Conservation (phyloP, 192 early-diverging fungal genomes). For the Gaertneriomyces semiglobifer region DNA sequence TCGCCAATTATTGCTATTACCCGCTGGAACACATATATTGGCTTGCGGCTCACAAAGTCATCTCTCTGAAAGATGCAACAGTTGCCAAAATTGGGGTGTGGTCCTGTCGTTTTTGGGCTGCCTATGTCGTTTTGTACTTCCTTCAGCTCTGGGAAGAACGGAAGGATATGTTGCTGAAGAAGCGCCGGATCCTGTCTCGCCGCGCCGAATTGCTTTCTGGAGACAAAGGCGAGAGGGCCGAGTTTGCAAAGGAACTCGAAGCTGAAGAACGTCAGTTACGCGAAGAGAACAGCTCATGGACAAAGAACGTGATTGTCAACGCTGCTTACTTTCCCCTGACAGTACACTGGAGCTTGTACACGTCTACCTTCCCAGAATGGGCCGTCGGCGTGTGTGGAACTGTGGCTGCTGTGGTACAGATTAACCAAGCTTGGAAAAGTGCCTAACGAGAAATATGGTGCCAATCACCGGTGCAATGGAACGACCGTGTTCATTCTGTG, state of each 20-base stretch:
- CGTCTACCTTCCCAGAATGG: constrained; percentile 84
- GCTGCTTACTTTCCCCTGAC: constrained; percentile 90
- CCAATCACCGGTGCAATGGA: no score
- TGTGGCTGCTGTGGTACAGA: constrained; percentile 82
- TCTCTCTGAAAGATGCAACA: constrained; percentile 67
- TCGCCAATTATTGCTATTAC: constrained; percentile 83
- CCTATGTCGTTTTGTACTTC: constrained; percentile 88
- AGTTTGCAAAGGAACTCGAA: constrained; percentile 12
- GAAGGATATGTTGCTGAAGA: constrained; percentile 10
- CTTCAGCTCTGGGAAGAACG: constrained; percentile 70
- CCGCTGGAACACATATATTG: constrained; percentile 96
- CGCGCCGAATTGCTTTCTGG: constrained; percentile 8
- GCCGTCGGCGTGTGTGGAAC: constrained; percentile 90
- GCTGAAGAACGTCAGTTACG: constrained; percentile 49
- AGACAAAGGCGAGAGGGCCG: constrained; percentile 22
- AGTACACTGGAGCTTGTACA: constrained; percentile 86
- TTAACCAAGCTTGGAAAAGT: constrained; percentile 78
- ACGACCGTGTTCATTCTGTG: no score
- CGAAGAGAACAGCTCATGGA: constrained; percentile 62
- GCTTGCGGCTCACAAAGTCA: constrained; percentile 81
- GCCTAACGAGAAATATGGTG: constrained; percentile 34
- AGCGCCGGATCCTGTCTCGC: constrained; percentile 22
- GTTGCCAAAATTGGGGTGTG: constrained; percentile 81
- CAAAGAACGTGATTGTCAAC: constrained; percentile 79
- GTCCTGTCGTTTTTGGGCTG: constrained; percentile 96